These are phyloP conservation scores for Penicillium argentinense DNA, from an alignment of 495 filamentous ascomycete species.

Conservation along the genomic window DNA sequence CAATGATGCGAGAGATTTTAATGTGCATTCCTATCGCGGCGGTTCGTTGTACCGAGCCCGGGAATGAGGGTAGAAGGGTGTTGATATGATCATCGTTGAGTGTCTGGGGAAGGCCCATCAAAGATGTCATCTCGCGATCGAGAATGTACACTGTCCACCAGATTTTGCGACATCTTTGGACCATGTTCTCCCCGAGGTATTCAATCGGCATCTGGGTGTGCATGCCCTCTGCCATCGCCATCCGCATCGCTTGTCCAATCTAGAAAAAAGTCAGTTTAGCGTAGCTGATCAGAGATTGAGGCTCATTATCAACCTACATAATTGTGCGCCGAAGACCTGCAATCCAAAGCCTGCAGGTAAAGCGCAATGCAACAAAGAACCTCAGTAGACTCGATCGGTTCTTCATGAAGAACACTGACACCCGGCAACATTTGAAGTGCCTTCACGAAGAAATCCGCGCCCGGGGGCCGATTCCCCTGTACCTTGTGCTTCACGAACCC, in stretches of 20 bases:
- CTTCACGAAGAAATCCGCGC: constrained; percentile 38
- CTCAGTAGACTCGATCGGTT: constrained; percentile 38
- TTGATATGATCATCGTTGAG: constrained; percentile 39
- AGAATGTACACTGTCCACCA: constrained; percentile 51
- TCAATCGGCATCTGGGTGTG: constrained; percentile 44
- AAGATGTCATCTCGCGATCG: constrained; percentile 45
- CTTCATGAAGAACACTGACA: constrained; percentile 29
- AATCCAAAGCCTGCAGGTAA: constrained; percentile 43
- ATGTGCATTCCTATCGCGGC: constrained; percentile 42
- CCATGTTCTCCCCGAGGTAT: constrained; percentile 28
- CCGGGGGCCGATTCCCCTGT: constrained; percentile 32
- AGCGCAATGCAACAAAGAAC: constrained; percentile 45
- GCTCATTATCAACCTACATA: constrained; percentile 24
- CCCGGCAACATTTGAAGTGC: constrained; percentile 43
- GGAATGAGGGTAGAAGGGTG: constrained; percentile 33
- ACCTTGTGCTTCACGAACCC: constrained; percentile 38
- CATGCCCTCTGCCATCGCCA: constrained; percentile 44
- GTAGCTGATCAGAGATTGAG: background rate
- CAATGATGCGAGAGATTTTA: constrained; percentile 40
- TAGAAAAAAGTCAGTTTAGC: constrained; percentile 4
- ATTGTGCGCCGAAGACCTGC: constrained; percentile 35
- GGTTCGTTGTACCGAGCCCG: constrained; percentile 32
- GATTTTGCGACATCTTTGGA: constrained; percentile 40
- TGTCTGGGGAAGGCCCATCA: constrained; percentile 44
- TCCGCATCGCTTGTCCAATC: constrained; percentile 46